Evolutionary conservation across 2,329 filamentous ascomycete genomes (phyloP).

Genomic region (Magnaporthiopsis poae): DNA sequence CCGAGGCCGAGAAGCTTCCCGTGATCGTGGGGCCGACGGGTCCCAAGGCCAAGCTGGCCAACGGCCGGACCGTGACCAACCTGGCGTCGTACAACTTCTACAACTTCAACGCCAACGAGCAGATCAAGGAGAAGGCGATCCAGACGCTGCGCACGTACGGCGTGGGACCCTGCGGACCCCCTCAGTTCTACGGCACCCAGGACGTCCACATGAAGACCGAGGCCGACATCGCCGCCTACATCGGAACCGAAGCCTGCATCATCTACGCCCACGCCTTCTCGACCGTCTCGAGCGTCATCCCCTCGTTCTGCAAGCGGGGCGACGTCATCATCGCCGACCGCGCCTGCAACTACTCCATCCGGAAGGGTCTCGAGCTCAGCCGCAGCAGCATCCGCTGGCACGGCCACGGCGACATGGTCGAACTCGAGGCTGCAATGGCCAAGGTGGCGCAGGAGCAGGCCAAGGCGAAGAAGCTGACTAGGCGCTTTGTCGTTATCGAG

Average conservation of each 20-base stretch:
- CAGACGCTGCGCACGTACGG: conserved; percentile 89
- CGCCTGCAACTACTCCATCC: conserved; percentile 84
- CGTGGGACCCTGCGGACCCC: conserved; percentile 90
- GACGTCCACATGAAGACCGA: conserved; percentile 98
- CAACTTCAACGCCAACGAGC: conserved; percentile 88
- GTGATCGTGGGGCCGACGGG: conserved; percentile 83
- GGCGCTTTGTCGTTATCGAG: conserved; percentile 92
- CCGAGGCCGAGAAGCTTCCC: conserved; percentile 74
- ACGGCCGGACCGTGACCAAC: conserved; percentile 83
- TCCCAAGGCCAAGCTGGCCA: conserved; percentile 78
- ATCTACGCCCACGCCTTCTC: conserved; percentile 94
- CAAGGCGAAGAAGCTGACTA: conserved; percentile 73
- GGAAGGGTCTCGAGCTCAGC: conserved; percentile 87
- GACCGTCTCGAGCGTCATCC: conserved; percentile 93
- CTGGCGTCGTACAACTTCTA: conserved; percentile 95
- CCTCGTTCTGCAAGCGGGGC: conserved; percentile 90
- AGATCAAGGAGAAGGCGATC: conserved; percentile 88
- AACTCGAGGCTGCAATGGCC: conserved; percentile 75
- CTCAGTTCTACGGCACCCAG: conserved; percentile 95
- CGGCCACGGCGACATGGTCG: conserved; percentile 91
- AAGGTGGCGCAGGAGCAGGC: conserved; percentile 81
- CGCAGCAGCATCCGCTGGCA: conserved; percentile 88
- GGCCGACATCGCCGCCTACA: conserved; percentile 78
- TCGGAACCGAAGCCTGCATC: conserved; percentile 82
- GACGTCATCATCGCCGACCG: conserved; percentile 95